Conservation (phyloP, 148 eudicot species). For the Rhododendron williamsianum region DNA sequence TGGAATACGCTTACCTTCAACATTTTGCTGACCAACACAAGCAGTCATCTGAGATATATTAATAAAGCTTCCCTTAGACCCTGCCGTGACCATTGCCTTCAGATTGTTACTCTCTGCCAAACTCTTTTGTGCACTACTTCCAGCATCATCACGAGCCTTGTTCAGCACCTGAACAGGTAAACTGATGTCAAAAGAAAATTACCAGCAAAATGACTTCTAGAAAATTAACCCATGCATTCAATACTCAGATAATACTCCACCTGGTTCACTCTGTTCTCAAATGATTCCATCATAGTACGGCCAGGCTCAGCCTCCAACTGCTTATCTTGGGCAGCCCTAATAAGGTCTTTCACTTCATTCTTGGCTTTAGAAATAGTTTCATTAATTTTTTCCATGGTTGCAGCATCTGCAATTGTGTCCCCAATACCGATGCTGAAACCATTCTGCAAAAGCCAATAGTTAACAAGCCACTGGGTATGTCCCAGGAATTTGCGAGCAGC, state of each 20-base stretch:
- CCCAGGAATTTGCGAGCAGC: conserved; percentile 99
- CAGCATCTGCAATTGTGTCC: conserved; percentile 97
- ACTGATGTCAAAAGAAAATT: neutral
- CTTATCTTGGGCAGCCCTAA: conserved; percentile 70
- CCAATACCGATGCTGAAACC: conserved; percentile 98
- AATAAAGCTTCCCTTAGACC: conserved; percentile 98
- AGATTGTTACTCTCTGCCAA: conserved; percentile 93
- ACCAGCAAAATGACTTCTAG: neutral
- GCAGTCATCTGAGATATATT: conserved; percentile 99
- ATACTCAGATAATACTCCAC: conserved; percentile 22
- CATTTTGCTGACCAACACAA: conserved; percentile 99
- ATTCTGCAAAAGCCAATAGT: conserved; percentile 92
- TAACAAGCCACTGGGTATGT: conserved; percentile 99
- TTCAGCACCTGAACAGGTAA: conserved; percentile 65
- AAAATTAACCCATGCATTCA: neutral
- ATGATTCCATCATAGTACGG: conserved; percentile 99
- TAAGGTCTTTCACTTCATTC: conserved; percentile 83
- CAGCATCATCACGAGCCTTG: conserved; percentile 99
- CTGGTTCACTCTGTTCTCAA: conserved; percentile 98
- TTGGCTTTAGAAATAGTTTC: conserved; percentile 91
- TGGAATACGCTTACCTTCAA: conserved; percentile 97
- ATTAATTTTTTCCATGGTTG: conserved; percentile 88
- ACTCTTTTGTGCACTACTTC: conserved; percentile 95
- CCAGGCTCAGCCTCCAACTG: conserved; percentile 96
- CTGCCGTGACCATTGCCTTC: conserved; percentile 99